phyloP scores from a whole-genome alignment of 2,329 filamentous ascomycete species.

The Aureobasidium zeae region DNA sequence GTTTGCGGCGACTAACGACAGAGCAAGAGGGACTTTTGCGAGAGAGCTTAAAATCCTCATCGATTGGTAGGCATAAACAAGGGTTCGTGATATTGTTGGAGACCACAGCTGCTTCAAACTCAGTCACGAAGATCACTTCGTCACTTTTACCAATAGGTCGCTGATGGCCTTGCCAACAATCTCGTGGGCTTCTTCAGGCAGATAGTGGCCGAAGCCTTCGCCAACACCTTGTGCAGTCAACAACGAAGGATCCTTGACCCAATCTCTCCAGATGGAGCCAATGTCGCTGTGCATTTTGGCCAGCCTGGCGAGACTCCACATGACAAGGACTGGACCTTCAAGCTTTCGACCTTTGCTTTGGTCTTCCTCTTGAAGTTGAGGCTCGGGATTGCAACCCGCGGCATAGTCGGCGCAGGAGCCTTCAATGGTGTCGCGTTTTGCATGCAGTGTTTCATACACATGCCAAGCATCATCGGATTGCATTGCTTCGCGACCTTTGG shows the following conservation, averaged over 20 bases:
- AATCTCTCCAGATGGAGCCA: slow-evolving; percentile 36
- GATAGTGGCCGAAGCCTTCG: slow-evolving; percentile 37
- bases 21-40: too few relatives aligned
- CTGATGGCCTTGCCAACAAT: slow-evolving; percentile 24
- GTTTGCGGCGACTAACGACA: too few relatives aligned
- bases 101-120: too few relatives aligned
- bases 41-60: too few relatives aligned
- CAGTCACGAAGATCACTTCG: too few relatives aligned
- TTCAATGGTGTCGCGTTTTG: slow-evolving; percentile 33
- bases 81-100: too few relatives aligned
- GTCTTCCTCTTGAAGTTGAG: slow-evolving; percentile 36
- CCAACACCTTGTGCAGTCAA: slow-evolving; percentile 27
- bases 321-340: slow-evolving; percentile 33
- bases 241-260: slow-evolving; percentile 32
- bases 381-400: slow-evolving; percentile 36
- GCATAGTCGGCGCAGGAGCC: slow-evolving; percentile 42
- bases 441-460: slow-evolving; percentile 38
- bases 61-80: too few relatives aligned
- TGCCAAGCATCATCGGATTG: slow-evolving; percentile 33
- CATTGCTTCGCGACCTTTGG: slow-evolving; percentile 25
- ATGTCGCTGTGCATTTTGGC: slow-evolving; percentile 37
- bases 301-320: slow-evolving; percentile 37
- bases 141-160: slow-evolving; percentile 18
- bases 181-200: slow-evolving; percentile 39
- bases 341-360: slow-evolving; percentile 38